Base-by-base conservation (phyloP, 148 eudicot genomes). In the Silene uniflora region DNA sequence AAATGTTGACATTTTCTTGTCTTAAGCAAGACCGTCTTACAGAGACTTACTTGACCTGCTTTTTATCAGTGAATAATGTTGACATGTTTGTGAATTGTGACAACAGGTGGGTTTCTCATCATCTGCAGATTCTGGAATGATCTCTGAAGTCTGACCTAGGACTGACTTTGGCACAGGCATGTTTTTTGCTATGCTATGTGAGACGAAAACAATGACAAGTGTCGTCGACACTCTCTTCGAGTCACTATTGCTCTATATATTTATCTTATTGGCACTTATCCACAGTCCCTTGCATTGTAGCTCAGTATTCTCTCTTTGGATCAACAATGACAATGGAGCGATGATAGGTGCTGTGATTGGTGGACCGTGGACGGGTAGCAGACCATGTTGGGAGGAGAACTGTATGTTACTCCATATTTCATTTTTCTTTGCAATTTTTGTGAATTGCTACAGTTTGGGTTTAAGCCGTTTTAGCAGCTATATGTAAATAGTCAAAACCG, bases 101-200 rank as follows among this genome's bases (percentile, higher is more conserved):
- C n/a, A n/a, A n/a, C n/a, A n/a, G n/a, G n/a, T n/a, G n/a, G n/a
- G n/a, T n/a, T n/a, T n/a, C n/a, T n/a, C n/a, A n/a, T n/a, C n/a
- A n/a, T n/a, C n/a, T n/a, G n/a, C n/a, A n/a, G n/a, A n/a, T n/a
- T n/a, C n/a, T n/a, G n/a, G n/a, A n/a, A n/a, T n/a, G n/a, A n/a
- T n/a, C n/a, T n/a, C n/a, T n/a, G n/a, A n/a, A n/a, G n/a, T n/a
- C n/a, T n/a, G n/a, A n/a, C n/a, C n/a, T n/a, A n/a, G n/a, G n/a
- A 71, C 89, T 93, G 46, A 83, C 96, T 16, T 76, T 89, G 72
- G 86, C 91, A 62, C 86, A 91, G 84, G 98, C 76, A 17, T 64
- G 62, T 12, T 5, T 14, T n/a, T 23, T 52, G 7, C 21, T 27
- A 59, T 58, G 63, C 63, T 60, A 14, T 25, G 8, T 32, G 47